Evolutionary conservation across 768 basidiomycete genomes (phyloP), one percentile per base, ranked within the genome.

Genomic region (Terana coerulea): DNA sequence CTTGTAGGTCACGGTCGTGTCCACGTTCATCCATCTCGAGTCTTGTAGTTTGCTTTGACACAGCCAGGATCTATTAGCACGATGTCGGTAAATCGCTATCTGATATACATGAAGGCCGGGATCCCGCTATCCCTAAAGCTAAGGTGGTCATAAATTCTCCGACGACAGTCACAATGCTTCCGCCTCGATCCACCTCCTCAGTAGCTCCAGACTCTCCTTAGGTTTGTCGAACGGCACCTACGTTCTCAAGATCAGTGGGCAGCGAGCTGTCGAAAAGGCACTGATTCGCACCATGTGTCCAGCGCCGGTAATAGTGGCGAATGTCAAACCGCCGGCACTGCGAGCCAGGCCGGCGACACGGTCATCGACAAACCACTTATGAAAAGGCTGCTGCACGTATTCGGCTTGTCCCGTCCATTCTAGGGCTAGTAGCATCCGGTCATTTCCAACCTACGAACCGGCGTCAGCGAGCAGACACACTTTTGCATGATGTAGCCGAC

Each of bases 191-290:
- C 79, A 82, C 37, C 69, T 69, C 40, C 75, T 75, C 9, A 78
- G 67, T 21, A 84, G 67, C 26, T 66, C 71, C 35, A 83, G 64
- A 9, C 78, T 71, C 55, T 81, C 77, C 49, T 71, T 71, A 7
- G 81, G 81, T 60, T 83, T 81, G 56, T 88, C 80, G 57, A 79
- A 82, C 2, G 85, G 84, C 22, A 76, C 80, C 80, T 80, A 42
- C 8, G 36, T 24, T 26, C 21, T 31, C 25, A 24, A 24, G 6
- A 31, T 40, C 25, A 19, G 22, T 15, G 22, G 28, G 22, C 25
- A 33, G 3, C 6, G 9, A 43, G 28, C 24, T n/a, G 2, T 35
- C n/a, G 10, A n/a, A 29, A 39, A 8, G 30, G 26, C 6, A 26
- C 3, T 24, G 4, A 17, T 3, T 30, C 53, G 37, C 33, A 84